phyloP scores from a whole-genome alignment of 768 basidiomycete genomes.

The Pisolithus albus region DNA sequence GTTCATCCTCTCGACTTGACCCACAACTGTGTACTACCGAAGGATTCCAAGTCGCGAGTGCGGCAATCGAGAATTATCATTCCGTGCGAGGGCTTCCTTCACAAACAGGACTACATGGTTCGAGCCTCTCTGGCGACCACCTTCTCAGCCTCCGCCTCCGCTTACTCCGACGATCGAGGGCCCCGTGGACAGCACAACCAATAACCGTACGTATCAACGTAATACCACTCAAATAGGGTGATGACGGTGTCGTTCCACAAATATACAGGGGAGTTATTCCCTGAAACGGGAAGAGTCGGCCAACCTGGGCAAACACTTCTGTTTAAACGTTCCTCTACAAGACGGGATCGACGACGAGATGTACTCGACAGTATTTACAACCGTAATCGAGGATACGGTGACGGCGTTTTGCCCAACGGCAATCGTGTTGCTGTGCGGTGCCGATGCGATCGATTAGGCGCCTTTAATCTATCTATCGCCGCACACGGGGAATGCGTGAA shows the following conservation, averaged over 20 bases:
- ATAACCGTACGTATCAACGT: slow-evolving; percentile 77
- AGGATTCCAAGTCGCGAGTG: too few relatives aligned
- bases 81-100: neutral
- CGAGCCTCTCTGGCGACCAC: slow-evolving; percentile 39
- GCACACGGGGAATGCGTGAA: slow-evolving; percentile 98
- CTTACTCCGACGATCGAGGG: slow-evolving; percentile 75
- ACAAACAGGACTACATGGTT: slow-evolving; percentile 25
- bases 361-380: slow-evolving; percentile 93
- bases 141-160: slow-evolving; percentile 60
- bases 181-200: slow-evolving; percentile 65
- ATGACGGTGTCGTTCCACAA: slow-evolving; percentile 65
- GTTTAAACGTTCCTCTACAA: slow-evolving; percentile 87
- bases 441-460: slow-evolving; percentile 92
- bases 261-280: slow-evolving; percentile 98
- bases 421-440: slow-evolving; percentile 95
- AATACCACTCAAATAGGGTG: slow-evolving; percentile 5
- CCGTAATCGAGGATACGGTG: slow-evolving; percentile 91
- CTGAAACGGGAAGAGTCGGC: slow-evolving; percentile 90
- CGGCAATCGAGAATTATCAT: neutral
- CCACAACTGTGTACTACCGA: too few relatives aligned
- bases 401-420: slow-evolving; percentile 79
- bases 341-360: slow-evolving; percentile 98
- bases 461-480: slow-evolving; percentile 95
- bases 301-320: slow-evolving; percentile 89
- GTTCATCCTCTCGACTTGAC: too few relatives aligned